Conservation (phyloP, 2,329 filamentous ascomycete species). For the Verticillium dahliae region DNA sequence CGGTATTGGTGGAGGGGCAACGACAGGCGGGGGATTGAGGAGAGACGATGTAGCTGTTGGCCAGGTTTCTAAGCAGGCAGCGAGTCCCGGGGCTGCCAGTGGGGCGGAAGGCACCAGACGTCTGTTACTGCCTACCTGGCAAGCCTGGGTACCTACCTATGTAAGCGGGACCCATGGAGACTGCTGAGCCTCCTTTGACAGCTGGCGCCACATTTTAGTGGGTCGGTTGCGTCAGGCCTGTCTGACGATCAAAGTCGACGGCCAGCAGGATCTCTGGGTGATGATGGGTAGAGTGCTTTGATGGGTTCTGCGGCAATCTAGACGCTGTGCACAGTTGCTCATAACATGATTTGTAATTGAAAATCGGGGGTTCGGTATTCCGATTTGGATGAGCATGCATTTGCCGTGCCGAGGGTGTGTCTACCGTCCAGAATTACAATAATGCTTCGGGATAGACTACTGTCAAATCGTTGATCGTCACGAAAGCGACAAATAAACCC, state of each 20-base stretch:
- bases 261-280: neutral
- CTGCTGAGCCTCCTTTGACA: neutral
- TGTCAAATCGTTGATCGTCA: too few species aligned
- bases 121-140: neutral
- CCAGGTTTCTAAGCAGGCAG: neutral
- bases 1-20: neutral
- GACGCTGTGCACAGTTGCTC: too few species aligned
- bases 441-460: too few species aligned
- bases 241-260: neutral
- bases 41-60: neutral
- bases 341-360: too few species aligned
- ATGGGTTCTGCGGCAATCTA: too few species aligned
- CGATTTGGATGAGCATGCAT: too few species aligned
- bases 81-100: neutral
- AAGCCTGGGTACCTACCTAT: too few species aligned
- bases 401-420: too few species aligned
- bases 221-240: neutral
- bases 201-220: neutral
- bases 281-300: neutral
- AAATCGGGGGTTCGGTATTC: too few species aligned
- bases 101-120: neutral
- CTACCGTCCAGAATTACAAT: too few species aligned
- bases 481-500: too few species aligned
- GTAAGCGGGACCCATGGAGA: neutral
- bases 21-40: neutral